A percentile compares a stretch with the other conserved stretches of the same genome.
Conservation (phyloP, 129 eudicot genomes). For the Flaveria sonorensis region DNA sequence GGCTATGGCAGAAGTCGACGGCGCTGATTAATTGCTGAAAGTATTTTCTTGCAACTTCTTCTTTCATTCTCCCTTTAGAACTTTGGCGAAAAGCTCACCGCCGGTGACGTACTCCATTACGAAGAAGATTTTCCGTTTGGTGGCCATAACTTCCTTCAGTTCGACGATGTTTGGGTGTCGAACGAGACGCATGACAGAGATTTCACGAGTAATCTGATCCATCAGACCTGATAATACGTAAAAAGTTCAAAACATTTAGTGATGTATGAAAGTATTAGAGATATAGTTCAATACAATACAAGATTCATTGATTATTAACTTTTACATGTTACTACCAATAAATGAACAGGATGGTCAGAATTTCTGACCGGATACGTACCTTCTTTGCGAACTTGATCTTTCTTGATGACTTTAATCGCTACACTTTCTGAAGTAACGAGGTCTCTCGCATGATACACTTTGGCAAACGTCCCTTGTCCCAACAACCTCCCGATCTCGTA, state of each 20-base stretch:
- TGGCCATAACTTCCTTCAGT: conserved; percentile 74
- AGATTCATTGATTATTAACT: too few species aligned
- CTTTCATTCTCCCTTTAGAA: conserved; percentile 61
- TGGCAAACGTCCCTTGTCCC: conserved; percentile 90
- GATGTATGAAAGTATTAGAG: not conserved
- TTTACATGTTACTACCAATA: too few species aligned
- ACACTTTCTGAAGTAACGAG: conserved; percentile 59
- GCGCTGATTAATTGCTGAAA: conserved; percentile 87
- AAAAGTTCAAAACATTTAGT: not conserved
- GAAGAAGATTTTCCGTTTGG: conserved; percentile 59
- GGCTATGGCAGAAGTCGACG: conserved; percentile 80
- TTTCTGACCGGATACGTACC: too few species aligned
- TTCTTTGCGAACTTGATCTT: conserved; percentile 65
- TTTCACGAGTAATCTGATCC: conserved; percentile 81
- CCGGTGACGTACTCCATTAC: conserved; percentile 84
- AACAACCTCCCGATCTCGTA: conserved; percentile 83
- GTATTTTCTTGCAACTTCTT: conserved; percentile 63
- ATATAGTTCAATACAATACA: not conserved
- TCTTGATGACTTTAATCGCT: conserved; percentile 74
- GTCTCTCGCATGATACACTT: conserved; percentile 66
- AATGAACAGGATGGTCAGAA: too few species aligned
- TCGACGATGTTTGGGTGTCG: conserved; percentile 83
- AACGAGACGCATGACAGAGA: conserved; percentile 74
- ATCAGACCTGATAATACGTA: conserved; percentile 34
- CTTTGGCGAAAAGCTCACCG: conserved; percentile 80